Conservation (phyloP, 164 flowering plant species). For the Echeveria elegans region DNA sequence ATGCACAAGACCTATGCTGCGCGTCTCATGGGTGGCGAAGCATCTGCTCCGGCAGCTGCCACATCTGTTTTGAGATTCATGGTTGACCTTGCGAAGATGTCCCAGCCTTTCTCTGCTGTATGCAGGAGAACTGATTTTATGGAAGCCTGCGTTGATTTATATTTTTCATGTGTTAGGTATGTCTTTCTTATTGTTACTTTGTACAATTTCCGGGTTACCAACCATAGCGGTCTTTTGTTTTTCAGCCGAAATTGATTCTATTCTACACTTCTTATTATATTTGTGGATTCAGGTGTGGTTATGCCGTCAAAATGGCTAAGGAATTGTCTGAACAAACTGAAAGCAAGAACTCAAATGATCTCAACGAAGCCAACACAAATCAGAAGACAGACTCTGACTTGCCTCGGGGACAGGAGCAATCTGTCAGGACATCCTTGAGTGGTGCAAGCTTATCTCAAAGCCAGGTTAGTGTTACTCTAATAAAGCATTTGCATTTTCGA, state of each 20-base stretch:
- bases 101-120: conserved; percentile 69
- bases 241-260: neutral
- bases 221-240: neutral
- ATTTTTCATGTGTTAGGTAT: conserved; percentile 92
- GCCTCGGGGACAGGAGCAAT: conserved; percentile 79
- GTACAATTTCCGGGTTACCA: neutral
- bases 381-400: conserved; percentile 75
- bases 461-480: conserved; percentile 82
- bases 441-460: conserved; percentile 71
- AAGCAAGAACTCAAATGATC: conserved; percentile 62
- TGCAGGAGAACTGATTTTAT: conserved; percentile 82
- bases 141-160: conserved; percentile 85
- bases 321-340: conserved; percentile 56
- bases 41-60: conserved; percentile 98
- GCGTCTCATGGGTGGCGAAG: conserved; percentile 98
- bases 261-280: conserved; percentile 1
- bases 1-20: conserved; percentile 99
- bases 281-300: conserved; percentile 60
- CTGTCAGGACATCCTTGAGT: conserved; percentile 67
- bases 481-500: conserved; percentile 28
- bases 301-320: conserved; percentile 80
- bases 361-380: conserved; percentile 68
- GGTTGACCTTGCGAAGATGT: conserved; percentile 99
- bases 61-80: conserved; percentile 87
- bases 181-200: conserved; percentile 11